Evolutionary conservation across 305 asterid species (phyloP).

Genomic region (Fraxinus ornus): DNA sequence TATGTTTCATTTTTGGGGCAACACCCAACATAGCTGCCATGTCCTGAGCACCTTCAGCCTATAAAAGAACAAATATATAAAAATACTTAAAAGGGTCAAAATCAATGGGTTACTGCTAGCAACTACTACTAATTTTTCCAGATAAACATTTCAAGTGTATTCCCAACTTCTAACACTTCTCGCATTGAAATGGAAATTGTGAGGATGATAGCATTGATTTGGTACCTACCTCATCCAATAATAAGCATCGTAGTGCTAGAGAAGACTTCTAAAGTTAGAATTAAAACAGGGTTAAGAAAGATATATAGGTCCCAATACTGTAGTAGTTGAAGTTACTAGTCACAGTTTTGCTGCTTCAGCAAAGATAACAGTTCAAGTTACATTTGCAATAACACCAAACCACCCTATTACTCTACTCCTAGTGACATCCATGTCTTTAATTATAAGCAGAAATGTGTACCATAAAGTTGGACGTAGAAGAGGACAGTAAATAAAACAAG

Average conservation of each 20-base stretch:
- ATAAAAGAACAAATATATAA: conserved; percentile 12
- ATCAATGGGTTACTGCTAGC: not conserved
- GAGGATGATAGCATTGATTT: not conserved
- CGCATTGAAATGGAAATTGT: not conserved
- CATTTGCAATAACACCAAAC: not conserved
- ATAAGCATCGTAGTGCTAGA: not conserved
- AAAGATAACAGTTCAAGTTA: not conserved
- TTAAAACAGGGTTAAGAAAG: not conserved
- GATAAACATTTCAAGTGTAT: not conserved
- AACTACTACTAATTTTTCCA: not conserved
- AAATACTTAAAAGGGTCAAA: conserved; percentile 7
- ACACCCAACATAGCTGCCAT: conserved; percentile 52
- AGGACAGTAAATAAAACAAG: conserved; percentile 3
- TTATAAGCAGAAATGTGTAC: conserved; percentile 9
- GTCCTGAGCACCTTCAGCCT: conserved; percentile 76
- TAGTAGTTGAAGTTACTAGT: not conserved
- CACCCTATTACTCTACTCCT: not conserved
- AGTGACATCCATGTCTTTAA: not conserved
- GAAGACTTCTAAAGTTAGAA: not conserved
- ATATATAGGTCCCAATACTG: not conserved
- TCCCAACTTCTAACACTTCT: conserved; percentile 1
- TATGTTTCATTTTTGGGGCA: conserved; percentile 59
- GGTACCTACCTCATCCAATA: not conserved
- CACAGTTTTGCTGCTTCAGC: not conserved
- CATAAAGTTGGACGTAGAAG: not conserved